Percentiles rank a stretch among this genome's conserved stretches.
These are phyloP conservation scores for Venturiaceae sp. DNA, from an alignment of 2,329 filamentous ascomycete species.

Conservation along the genomic window DNA sequence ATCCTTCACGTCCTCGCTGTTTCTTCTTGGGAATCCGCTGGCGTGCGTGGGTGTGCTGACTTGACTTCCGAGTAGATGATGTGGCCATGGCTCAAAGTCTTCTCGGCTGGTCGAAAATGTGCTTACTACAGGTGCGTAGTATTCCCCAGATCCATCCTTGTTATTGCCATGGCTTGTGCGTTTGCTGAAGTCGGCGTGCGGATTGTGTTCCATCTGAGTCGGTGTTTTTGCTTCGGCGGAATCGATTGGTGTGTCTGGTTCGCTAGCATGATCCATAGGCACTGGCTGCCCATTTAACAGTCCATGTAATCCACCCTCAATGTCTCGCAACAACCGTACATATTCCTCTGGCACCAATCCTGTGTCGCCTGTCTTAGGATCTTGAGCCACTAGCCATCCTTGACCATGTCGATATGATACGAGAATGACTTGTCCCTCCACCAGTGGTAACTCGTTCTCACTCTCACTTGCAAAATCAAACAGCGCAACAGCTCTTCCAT, in stretches of 20 bases:
- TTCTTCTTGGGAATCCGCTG: not conserved
- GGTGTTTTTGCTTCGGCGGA: constrained; percentile 28
- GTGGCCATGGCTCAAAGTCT: constrained; percentile 28
- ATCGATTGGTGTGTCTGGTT: constrained; percentile 12
- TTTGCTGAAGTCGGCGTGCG: constrained; percentile 3
- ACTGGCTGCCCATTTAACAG: constrained; percentile 13
- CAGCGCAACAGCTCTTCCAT: constrained; percentile 88
- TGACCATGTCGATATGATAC: constrained; percentile 94
- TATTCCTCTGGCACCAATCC: constrained; percentile 95
- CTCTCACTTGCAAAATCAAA: constrained; percentile 95
- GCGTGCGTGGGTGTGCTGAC: constrained; percentile 5
- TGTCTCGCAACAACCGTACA: constrained; percentile 82
- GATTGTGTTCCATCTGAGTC: constrained; percentile 19
- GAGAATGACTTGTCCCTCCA: constrained; percentile 92
- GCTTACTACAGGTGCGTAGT: constrained; percentile 36
- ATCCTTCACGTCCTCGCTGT: not conserved
- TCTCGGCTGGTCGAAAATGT: constrained; percentile 42
- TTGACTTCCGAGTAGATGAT: constrained; percentile 5
- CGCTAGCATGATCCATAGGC: constrained; percentile 13
- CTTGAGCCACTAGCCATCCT: constrained; percentile 94
- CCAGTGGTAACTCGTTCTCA: constrained; percentile 86
- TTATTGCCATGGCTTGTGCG: not conserved
- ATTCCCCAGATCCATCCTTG: constrained; percentile 4
- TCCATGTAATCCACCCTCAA: constrained; percentile 68
- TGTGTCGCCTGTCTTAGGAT: constrained; percentile 87